Evolutionary conservation across 495 filamentous ascomycete genomes (phyloP), one percentile per base, ranked within the genome.

Genomic region (Patellaria atrata): DNA sequence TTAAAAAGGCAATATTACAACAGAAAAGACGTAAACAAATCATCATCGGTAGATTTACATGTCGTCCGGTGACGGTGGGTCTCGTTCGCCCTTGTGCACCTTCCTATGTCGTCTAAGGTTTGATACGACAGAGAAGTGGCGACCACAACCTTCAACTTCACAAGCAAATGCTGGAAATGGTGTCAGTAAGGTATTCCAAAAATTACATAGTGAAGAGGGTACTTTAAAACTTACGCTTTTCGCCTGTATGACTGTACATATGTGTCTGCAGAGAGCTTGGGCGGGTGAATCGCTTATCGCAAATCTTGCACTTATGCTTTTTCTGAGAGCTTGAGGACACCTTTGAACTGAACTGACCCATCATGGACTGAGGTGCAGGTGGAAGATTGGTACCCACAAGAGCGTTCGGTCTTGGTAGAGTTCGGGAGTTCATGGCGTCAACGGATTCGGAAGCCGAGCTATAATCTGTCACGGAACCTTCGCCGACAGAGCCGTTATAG

Each of bases 291-390:
- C 89, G 75, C 72, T 97, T 97, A 61, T 96, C 89, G 65, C 89
- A 97, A 32, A 97, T 82, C 66, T 94, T 96, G 69, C 89, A 97
- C 61, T 94, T 94, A 63, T 97, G 89, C 67, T 96, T 97, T 74
- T 97, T 97, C 53, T 96, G 87, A 18, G 89, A 85, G 61, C 81
- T 91, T 15, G 84, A 87, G 7, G 83, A 82, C 30, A 94, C 77
- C 56, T 94, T 96, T 27, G 89, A 94, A 64, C 82, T 94, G 64
- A 97, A 97, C 43, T 91, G 87, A 30, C 82, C 75, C 89, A 97
- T 97, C 83, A 97, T 94, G 3, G 85, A 87, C 52, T 89, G 82
- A 10, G 85, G 87, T 20, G 84, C 85, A 0, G 83, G 82, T 20
- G 83, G 83, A 40, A 62, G 58, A 59, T 49, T 71, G 35, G 66